Evolutionary conservation across 176 grass and related monocot species (phyloP).

Genomic region (Triticum dicoccoides): DNA sequence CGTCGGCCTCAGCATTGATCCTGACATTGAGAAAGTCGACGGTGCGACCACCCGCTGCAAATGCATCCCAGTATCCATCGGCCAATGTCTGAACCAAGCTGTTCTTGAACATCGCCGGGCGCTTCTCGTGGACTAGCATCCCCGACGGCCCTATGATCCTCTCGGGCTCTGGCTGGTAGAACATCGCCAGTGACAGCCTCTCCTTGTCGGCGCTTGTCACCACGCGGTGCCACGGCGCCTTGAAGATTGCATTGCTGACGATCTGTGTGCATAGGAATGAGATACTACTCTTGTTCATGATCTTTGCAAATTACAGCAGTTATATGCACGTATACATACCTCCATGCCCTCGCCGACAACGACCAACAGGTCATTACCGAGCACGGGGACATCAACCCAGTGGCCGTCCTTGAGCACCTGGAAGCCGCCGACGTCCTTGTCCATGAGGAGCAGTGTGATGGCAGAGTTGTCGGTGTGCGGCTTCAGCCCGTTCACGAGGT

Average conservation of each 20-base stretch:
- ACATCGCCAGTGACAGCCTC: conserved; percentile 40
- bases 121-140: conserved; percentile 20
- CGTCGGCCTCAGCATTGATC: background rate
- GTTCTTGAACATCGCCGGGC: conserved; percentile 30
- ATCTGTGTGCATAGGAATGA: background rate
- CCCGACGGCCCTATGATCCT: background rate
- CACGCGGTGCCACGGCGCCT: conserved; percentile 40
- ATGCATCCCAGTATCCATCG: conserved; percentile 31
- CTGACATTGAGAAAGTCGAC: conserved; percentile 35
- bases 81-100: conserved; percentile 23
- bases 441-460: conserved; percentile 47
- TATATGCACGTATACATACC: too few relatives aligned
- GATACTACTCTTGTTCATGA: too few relatives aligned
- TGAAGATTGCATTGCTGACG: conserved; percentile 39
- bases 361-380: conserved; percentile 26
- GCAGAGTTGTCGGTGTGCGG: conserved; percentile 61
- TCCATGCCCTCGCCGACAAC: conserved; percentile 55
- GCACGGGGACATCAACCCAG: conserved; percentile 45
- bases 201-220: background rate
- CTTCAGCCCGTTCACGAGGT: conserved; percentile 59
- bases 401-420: conserved; percentile 33
- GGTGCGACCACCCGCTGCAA: conserved; percentile 25
- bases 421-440: conserved; percentile 50
- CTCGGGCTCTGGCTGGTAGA: conserved; percentile 42
- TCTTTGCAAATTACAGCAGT: too few relatives aligned